Evolutionary conservation across 441 rosid genomes (phyloP), one percentile per base, ranked within the genome.

Genomic region (Biscutella laevigata): DNA sequence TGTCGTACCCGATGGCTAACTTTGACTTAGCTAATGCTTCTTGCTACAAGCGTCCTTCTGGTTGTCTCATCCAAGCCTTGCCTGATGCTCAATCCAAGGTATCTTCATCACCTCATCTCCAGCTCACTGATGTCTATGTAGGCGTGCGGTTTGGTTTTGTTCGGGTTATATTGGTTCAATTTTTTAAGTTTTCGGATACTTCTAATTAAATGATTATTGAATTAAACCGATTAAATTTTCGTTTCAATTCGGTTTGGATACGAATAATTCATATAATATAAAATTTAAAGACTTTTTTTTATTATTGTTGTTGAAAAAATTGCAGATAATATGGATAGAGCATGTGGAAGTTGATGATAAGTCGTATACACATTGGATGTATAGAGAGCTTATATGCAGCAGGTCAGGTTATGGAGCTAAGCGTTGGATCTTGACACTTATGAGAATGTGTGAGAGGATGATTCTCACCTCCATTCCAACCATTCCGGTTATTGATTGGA

Each of bases 261-360:
- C n/a, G n/a, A n/a, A n/a, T n/a, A n/a, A n/a, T n/a, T n/a, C n/a
- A n/a, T n/a, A n/a, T n/a, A n/a, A n/a, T n/a, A n/a, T n/a, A n/a
- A n/a, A n/a, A n/a, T n/a, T n/a, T n/a, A n/a, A n/a, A n/a, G n/a
- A n/a, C n/a, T n/a, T n/a, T n/a, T n/a, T n/a, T n/a, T n/a, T n/a
- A n/a, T n/a, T n/a, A n/a, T n/a, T n/a, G n/a, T n/a, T n/a, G n/a
- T n/a, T n/a, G n/a, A n/a, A n/a, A n/a, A n/a, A n/a, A n/a, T 35
- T 33, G 40, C 34, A 84, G 95, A 78, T 88, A 11, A 80, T 70
- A 5, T 88, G 94, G 94, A 67, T 88, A 2, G 96, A 84, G 44
- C 94, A 88, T 62, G 85, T 81, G 36, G 87, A 84, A 56, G 88
- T 76, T 4, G 85, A 79, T 30, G 82, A 82, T 1, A 77, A 43